These are phyloP conservation scores for Nicotiana tabacum DNA, from an alignment of 257 asterid species.

Conservation along the genomic window DNA sequence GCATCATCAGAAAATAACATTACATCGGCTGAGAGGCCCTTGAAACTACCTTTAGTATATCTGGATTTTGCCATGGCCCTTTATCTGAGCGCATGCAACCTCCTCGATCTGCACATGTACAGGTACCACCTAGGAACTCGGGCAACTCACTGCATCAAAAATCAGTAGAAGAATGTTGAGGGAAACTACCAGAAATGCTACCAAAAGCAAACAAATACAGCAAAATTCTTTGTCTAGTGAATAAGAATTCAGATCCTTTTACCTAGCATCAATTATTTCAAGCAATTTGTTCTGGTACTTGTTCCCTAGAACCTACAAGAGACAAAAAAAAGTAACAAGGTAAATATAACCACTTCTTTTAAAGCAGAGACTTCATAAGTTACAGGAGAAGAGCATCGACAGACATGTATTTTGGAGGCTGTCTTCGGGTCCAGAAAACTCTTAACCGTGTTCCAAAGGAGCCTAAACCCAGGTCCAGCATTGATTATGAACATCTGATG, in stretches of 20 bases:
- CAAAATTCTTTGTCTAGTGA: not conserved
- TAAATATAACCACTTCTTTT: constrained; percentile 4
- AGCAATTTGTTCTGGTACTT: constrained; percentile 80
- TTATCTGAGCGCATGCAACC: constrained; percentile 94
- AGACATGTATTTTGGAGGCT: constrained; percentile 89
- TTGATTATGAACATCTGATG: constrained; percentile 95
- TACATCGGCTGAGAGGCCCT: not conserved
- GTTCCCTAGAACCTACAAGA: constrained; percentile 72
- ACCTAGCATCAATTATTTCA: constrained; percentile 90
- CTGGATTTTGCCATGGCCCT: constrained; percentile 98
- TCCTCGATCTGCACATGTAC: constrained; percentile 79
- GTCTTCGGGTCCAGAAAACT: constrained; percentile 89
- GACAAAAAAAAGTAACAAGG: constrained; percentile 4
- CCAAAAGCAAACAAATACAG: not conserved
- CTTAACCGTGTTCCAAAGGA: constrained; percentile 86
- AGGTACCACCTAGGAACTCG: constrained; percentile 83
- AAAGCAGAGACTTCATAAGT: not conserved
- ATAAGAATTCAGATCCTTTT: constrained; percentile 17
- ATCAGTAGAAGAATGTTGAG: not conserved
- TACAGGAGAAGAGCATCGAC: constrained; percentile 9
- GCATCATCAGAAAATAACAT: not conserved
- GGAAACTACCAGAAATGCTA: not conserved
- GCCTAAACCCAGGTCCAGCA: constrained; percentile 91
- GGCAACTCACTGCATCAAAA: constrained; percentile 73
- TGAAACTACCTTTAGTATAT: constrained; percentile 64